Base-by-base conservation (phyloP, 768 basidiomycete genomes). In the Russula sp. region DNA sequence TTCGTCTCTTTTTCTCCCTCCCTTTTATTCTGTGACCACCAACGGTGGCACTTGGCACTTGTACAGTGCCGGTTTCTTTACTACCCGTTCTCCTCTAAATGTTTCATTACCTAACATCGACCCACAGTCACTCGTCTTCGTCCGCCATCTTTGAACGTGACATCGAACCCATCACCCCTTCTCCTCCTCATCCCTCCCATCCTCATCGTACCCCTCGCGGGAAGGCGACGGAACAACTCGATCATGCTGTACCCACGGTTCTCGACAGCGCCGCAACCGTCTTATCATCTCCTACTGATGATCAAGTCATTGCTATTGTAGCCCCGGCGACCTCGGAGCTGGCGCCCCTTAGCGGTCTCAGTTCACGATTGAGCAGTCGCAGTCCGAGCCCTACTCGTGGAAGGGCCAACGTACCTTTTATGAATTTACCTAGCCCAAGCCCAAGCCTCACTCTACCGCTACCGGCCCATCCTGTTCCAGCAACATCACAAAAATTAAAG, bases 141-240 rank as follows among this genome's bases (percentile, higher is more conserved):
- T 93, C 91, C 0, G 92, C 92, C 42, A 95, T 94, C 62, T 95
- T 95, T 65, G 92, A 95, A 75, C 85, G 92, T 40, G 92, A 95
- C 73, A 92, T 95, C 67, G 92, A 94, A 69, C 87, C 87, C 73
- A 69, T 81, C 76, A 38, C 81, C 71, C 64, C 75, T 61, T 57
- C 74, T 75, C 70, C 77, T 73, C 69, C 78, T 67, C 79, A 68
- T 73, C 75, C 55, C 74, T 75, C 26, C 75, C 80, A 90, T 71
- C 89, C 90, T 0, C 90, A 91, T 72, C 83, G 87, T 32, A 88
- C 85, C 57, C 83, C 90, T 0, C 81, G 90, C 46, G 83, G 86
- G 22, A 88, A 88, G 73, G 79, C 79, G 38, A 88, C 88, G 0
- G 90, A 90, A 63, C 82, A 86, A 6, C 79, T 92, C 51, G 91